phyloP scores from a whole-genome alignment of 2,329 filamentous ascomycete genomes.

The Alternaria gansuensis region DNA sequence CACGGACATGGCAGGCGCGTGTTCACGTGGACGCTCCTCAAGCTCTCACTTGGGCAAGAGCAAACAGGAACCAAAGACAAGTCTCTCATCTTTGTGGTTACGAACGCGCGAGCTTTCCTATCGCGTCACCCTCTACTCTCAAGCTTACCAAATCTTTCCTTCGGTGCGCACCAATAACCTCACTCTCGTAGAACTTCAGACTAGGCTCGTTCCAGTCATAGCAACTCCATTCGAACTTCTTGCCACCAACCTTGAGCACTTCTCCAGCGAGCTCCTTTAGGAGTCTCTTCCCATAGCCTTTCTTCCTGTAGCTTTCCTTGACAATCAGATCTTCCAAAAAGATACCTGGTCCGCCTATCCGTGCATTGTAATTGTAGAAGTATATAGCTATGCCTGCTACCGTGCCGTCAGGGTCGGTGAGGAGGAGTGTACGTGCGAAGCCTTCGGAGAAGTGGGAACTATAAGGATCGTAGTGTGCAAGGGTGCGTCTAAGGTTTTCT shows the following conservation, averaged over 20 bases:
- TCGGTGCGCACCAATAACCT: constrained; percentile 66
- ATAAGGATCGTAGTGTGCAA: constrained; percentile 73
- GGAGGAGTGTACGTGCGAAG: constrained; percentile 78
- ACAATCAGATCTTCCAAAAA: constrained; percentile 97
- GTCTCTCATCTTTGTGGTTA: background rate
- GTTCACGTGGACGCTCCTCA: background rate
- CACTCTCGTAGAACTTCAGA: constrained; percentile 77
- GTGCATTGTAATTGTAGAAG: constrained; percentile 96
- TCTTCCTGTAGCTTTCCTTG: constrained; percentile 71
- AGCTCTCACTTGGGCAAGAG: background rate
- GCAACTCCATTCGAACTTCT: constrained; percentile 87
- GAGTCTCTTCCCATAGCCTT: constrained; percentile 81
- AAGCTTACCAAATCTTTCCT: constrained; percentile 79
- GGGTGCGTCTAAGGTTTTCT: constrained; percentile 73
- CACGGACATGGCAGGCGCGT: background rate
- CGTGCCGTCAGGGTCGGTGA: constrained; percentile 57
- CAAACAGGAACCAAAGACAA: background rate
- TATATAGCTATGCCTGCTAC: constrained; percentile 84
- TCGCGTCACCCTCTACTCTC: constrained; percentile 73
- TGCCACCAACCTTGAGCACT: constrained; percentile 74
- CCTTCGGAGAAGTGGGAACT: constrained; percentile 59
- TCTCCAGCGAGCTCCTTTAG: constrained; percentile 81
- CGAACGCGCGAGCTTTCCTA: constrained; percentile 65
- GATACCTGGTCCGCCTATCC: constrained; percentile 85
- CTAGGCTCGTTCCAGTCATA: constrained; percentile 93